Conservation (phyloP, 176 grass and related monocot species). For the Carex littledalei region DNA sequence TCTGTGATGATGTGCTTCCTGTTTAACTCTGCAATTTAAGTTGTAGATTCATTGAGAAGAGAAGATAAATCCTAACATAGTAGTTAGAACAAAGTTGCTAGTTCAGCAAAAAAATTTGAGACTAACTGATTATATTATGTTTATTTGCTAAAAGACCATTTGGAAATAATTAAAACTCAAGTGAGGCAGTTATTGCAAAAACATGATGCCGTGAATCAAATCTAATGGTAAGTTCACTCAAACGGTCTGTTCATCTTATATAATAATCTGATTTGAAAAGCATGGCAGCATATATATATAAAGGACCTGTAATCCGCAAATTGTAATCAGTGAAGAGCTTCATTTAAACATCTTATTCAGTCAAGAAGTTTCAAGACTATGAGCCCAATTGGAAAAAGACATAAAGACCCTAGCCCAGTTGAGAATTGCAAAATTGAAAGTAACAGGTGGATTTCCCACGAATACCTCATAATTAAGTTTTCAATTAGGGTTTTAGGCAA, state of each 20-base stretch:
- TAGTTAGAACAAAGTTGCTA: neutral
- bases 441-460: neutral
- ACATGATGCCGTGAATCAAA: neutral
- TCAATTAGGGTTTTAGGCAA: neutral
- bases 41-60: neutral
- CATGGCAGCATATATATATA: neutral
- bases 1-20: conserved; percentile 40
- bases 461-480: neutral
- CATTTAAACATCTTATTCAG: neutral
- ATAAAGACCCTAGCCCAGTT: neutral
- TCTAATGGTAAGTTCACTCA: neutral
- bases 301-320: neutral
- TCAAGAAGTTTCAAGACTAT: conserved; percentile 15
- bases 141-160: neutral
- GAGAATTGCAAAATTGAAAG: neutral
- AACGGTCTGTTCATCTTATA: neutral
- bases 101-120: neutral
- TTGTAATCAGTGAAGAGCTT: neutral
- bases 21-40: conserved; percentile 48
- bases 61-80: neutral
- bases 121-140: neutral
- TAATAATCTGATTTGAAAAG: neutral
- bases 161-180: neutral
- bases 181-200: neutral
- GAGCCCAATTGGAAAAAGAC: neutral